Evolutionary conservation across 805 yeast species (phyloP).

Genomic region (Yarrowia yakushimensis): DNA sequence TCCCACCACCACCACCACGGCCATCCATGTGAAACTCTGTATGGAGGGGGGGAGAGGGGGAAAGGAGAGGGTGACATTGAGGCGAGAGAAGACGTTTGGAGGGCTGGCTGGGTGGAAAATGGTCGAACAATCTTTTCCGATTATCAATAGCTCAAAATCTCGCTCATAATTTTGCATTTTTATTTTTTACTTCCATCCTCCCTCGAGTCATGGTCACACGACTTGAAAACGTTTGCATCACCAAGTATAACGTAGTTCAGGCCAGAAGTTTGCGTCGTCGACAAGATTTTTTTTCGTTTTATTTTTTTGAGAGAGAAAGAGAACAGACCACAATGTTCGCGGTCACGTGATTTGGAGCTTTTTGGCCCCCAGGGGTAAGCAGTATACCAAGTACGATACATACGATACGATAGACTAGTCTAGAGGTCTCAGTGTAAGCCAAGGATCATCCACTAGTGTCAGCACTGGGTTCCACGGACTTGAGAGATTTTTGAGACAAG

Average conservation of each 20-base stretch:
- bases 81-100: background rate
- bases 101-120: background rate
- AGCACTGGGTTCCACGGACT: background rate
- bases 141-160: background rate
- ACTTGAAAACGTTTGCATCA: slow-evolving; percentile 1
- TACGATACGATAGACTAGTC: no score
- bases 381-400: no score
- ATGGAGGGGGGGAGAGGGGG: background rate
- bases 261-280: background rate
- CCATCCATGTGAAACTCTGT: background rate
- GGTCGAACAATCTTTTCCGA: no score
- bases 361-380: no score
- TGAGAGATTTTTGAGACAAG: background rate
- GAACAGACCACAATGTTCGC: background rate
- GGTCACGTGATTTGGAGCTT: background rate
- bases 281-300: no score
- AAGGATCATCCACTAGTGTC: background rate
- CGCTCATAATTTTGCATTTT: no score
- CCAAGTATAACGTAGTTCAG: background rate
- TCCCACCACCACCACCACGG: background rate
- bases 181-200: no score
- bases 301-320: no score
- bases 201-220: slow-evolving; percentile 13
- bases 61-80: background rate
- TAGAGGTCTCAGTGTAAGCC: no score